These are phyloP conservation scores for Meripilus lineatus DNA, from an alignment of 1,284 basidiomycete species.

Conservation along the genomic window DNA sequence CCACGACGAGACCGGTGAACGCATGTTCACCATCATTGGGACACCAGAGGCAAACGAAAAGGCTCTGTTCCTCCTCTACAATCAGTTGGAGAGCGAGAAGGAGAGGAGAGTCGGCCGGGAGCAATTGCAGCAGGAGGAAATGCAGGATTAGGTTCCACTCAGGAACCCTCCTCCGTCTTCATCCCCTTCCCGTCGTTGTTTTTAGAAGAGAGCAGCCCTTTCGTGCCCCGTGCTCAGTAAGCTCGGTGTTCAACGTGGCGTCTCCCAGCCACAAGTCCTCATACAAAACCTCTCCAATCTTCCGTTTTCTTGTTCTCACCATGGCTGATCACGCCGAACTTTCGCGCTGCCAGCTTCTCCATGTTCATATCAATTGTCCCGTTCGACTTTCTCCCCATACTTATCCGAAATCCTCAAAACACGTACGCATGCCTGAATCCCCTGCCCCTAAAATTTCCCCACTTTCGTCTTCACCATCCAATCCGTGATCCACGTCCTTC, in stretches of 20 bases:
- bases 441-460: neutral
- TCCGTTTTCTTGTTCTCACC: no score
- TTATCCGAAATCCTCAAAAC: slow-evolving; percentile 1
- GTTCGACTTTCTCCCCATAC: no score
- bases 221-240: no score
- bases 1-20: slow-evolving; percentile 96
- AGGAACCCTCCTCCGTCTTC: neutral
- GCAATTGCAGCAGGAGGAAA: slow-evolving; percentile 54
- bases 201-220: neutral
- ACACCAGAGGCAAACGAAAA: slow-evolving; percentile 96
- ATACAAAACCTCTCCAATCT: no score
- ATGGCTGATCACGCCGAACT: no score
- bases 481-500: neutral
- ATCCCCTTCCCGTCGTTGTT: neutral
- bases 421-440: slow-evolving; percentile 1
- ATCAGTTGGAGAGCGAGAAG: slow-evolving; percentile 95
- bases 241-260: no score
- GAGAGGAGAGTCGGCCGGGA: slow-evolving; percentile 83
- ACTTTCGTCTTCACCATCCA: no score
- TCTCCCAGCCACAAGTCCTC: no score
- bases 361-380: no score
- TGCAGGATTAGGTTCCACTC: slow-evolving; percentile 29
- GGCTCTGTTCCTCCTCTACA: slow-evolving; percentile 95
- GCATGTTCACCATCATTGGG: slow-evolving; percentile 99
- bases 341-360: no score